Percentiles rank a stretch among this genome's conserved stretches.
phyloP scores from a whole-genome alignment of 768 basidiomycete species.

The Amanita pseudoporphyria region DNA sequence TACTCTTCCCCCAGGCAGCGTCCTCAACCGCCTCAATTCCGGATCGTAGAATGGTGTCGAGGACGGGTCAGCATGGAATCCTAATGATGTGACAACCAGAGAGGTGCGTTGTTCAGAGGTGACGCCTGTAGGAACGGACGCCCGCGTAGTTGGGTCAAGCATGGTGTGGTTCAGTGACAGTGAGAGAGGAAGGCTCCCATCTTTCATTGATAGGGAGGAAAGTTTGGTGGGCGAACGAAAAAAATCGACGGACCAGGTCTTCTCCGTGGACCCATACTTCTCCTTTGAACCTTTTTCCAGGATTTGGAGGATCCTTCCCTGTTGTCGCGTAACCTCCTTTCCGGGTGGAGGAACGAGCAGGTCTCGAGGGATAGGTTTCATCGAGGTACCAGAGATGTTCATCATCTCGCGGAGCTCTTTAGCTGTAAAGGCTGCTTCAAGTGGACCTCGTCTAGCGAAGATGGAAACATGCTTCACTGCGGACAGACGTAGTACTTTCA shows the following conservation, averaged over 20 bases:
- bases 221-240: slow-evolving; percentile 61
- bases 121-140: slow-evolving; percentile 47
- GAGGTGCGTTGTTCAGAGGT: slow-evolving; percentile 41
- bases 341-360: slow-evolving; percentile 25
- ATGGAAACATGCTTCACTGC: slow-evolving; percentile 71
- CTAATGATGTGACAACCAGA: slow-evolving; percentile 80
- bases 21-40: slow-evolving; percentile 44
- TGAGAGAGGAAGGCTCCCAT: slow-evolving; percentile 11
- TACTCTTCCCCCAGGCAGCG: slow-evolving; percentile 31
- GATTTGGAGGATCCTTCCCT: slow-evolving; percentile 56
- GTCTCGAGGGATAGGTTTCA: slow-evolving; percentile 48
- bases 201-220: slow-evolving; percentile 4
- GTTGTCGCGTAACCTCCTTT: slow-evolving; percentile 42
- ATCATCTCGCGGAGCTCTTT: slow-evolving; percentile 91
- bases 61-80: slow-evolving; percentile 64
- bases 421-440: slow-evolving; percentile 83
- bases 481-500: slow-evolving; percentile 55
- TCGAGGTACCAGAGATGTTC: slow-evolving; percentile 49
- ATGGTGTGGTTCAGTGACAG: slow-evolving; percentile 55
- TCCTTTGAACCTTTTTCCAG: slow-evolving; percentile 55
- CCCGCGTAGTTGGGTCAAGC: slow-evolving; percentile 33
- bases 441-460: slow-evolving; percentile 77
- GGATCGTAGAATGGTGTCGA: slow-evolving; percentile 45
- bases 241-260: slow-evolving; percentile 79
- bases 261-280: slow-evolving; percentile 36